These are phyloP conservation scores for Apiospora malaysiana DNA, from an alignment of 2,329 filamentous ascomycete species.

Conservation along the genomic window DNA sequence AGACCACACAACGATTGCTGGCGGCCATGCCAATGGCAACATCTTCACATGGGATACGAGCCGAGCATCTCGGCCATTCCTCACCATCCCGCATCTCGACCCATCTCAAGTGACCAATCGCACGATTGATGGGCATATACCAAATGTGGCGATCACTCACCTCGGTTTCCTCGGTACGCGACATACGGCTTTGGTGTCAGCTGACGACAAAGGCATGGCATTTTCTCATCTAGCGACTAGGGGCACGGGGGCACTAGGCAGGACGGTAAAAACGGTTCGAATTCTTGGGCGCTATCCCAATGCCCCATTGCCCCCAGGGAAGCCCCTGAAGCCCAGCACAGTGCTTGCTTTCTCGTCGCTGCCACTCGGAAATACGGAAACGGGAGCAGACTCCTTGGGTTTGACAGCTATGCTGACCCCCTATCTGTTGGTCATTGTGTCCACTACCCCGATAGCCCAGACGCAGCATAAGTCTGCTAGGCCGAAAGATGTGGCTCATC, in stretches of 20 bases:
- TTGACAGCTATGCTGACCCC: constrained; percentile 95
- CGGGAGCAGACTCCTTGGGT: constrained; percentile 84
- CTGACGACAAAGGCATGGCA: constrained; percentile 94
- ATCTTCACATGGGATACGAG: constrained; percentile 98
- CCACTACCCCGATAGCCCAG: constrained; percentile 93
- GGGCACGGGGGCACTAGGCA: constrained; percentile 83
- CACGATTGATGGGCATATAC: constrained; percentile 81
- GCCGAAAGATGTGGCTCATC: constrained; percentile 87
- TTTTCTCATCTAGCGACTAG: constrained; percentile 96
- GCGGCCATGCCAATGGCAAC: constrained; percentile 85
- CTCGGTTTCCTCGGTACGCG: constrained; percentile 94
- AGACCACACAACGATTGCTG: constrained; percentile 90
- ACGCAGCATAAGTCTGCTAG: constrained; percentile 93
- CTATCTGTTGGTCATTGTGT: constrained; percentile 94
- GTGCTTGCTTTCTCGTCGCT: constrained; percentile 90
- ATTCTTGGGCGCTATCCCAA: constrained; percentile 92
- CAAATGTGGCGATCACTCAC: constrained; percentile 80
- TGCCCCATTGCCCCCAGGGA: constrained; percentile 64
- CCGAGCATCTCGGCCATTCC: constrained; percentile 82
- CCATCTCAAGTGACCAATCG: constrained; percentile 67
- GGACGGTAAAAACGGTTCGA: constrained; percentile 86
- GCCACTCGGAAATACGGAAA: constrained; percentile 92
- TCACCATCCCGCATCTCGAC: constrained; percentile 82
- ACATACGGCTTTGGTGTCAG: constrained; percentile 92
- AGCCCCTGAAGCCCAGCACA: constrained; percentile 86